These are phyloP conservation scores for Penicillium manginii DNA, from an alignment of 495 filamentous ascomycete genomes.

Conservation along the genomic window DNA sequence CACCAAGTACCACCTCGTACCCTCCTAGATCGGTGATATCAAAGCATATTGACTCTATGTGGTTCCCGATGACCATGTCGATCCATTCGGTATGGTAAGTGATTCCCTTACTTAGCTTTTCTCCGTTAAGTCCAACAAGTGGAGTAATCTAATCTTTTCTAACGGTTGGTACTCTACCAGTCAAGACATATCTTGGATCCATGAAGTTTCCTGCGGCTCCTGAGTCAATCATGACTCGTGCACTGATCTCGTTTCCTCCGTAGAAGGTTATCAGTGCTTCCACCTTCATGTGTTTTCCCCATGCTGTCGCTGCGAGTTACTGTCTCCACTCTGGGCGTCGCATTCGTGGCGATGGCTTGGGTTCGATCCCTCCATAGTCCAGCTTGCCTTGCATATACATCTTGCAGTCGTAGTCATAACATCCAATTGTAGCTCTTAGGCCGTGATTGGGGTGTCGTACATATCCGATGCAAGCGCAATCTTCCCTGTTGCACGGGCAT, in stretches of 20 bases:
- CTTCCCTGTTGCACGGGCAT: neutral
- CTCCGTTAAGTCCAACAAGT: neutral
- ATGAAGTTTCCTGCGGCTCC: neutral
- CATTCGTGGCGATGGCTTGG: neutral
- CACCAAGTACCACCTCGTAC: neutral
- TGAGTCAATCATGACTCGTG: neutral
- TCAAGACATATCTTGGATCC: neutral
- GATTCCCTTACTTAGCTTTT: neutral
- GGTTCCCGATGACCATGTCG: neutral
- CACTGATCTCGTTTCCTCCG: neutral
- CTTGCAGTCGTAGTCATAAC: neutral
- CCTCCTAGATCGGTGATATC: neutral
- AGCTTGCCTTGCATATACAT: neutral
- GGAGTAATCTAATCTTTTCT: neutral
- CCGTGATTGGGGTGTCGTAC: neutral
- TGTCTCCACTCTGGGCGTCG: neutral
- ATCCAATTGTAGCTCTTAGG: neutral
- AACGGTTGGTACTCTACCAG: neutral
- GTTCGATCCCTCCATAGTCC: neutral
- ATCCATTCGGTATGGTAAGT: neutral
- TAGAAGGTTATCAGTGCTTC: neutral
- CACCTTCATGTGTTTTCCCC: neutral
- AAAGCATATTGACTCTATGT: neutral
- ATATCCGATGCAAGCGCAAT: neutral
- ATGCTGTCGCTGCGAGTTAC: neutral